phyloP scores from a whole-genome alignment of 495 filamentous ascomycete species.

The Daldinia decipiens region DNA sequence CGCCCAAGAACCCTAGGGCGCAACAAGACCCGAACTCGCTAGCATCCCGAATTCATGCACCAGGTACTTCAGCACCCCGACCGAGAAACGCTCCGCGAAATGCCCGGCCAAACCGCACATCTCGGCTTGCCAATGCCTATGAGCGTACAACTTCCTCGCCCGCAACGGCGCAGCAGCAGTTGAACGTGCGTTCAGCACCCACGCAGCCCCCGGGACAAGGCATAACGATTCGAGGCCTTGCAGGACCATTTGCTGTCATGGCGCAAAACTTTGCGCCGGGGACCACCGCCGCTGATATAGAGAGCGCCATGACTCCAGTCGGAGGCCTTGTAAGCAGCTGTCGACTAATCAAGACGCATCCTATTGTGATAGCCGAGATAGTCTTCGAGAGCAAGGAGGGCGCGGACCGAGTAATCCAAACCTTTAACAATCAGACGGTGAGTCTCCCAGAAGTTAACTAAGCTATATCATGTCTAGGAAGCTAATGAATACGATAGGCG shows the following conservation, averaged over 20 bases:
- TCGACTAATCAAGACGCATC: slow-evolving; percentile 72
- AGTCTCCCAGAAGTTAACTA: slow-evolving; percentile 29
- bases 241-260: slow-evolving; percentile 83
- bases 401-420: slow-evolving; percentile 82
- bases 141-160: slow-evolving; percentile 42
- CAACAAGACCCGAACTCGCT: slow-evolving; percentile 54
- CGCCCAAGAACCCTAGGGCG: slow-evolving; percentile 44
- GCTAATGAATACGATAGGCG: slow-evolving; percentile 63
- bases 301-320: slow-evolving; percentile 79
- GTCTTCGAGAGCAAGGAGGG: slow-evolving; percentile 79
- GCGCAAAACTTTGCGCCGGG: slow-evolving; percentile 91
- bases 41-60: slow-evolving; percentile 55
- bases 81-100: slow-evolving; percentile 32
- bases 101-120: slow-evolving; percentile 44
- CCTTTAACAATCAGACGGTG: slow-evolving; percentile 89
- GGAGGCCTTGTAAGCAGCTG: slow-evolving; percentile 78
- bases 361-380: slow-evolving; percentile 88
- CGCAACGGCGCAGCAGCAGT: slow-evolving; percentile 48
- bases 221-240: slow-evolving; percentile 81
- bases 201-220: slow-evolving; percentile 57
- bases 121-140: slow-evolving; percentile 34
- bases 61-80: slow-evolving; percentile 46
- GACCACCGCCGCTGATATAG: slow-evolving; percentile 94
- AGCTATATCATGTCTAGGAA: neutral
- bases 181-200: slow-evolving; percentile 44